phyloP scores from a whole-genome alignment of 371 early-diverging fungal species.

The Mortierella sp. region DNA sequence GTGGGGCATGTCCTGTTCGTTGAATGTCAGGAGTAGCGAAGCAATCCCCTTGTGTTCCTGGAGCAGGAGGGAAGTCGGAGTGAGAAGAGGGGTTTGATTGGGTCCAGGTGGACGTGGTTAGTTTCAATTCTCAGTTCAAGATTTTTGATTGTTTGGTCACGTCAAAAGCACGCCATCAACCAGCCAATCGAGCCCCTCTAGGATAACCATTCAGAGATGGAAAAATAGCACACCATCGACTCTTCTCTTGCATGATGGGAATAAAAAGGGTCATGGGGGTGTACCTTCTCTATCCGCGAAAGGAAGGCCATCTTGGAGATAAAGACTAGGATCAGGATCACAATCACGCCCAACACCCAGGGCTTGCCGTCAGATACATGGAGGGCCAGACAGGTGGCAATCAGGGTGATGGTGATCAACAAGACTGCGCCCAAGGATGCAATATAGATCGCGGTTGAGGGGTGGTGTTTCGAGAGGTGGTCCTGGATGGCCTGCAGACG shows the following conservation, averaged over 20 bases:
- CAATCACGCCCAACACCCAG: slow-evolving; percentile 45
- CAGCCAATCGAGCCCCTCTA: not conserved
- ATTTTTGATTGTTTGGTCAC: not conserved
- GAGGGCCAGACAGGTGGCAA: slow-evolving; percentile 23
- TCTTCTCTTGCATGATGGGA: not conserved
- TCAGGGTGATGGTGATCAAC: slow-evolving; percentile 18
- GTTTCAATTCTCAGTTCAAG: not conserved
- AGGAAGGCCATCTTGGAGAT: slow-evolving; percentile 54
- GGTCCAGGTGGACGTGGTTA: not conserved
- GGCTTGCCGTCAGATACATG: slow-evolving; percentile 42
- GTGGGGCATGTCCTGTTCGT: slow-evolving; percentile 46
- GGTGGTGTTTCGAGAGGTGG: slow-evolving; percentile 23
- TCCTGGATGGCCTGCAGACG: slow-evolving; percentile 31
- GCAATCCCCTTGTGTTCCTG: slow-evolving; percentile 39
- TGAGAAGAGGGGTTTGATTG: not conserved
- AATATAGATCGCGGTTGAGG: slow-evolving; percentile 30
- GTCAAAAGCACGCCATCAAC: not conserved
- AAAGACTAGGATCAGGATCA: slow-evolving; percentile 33
- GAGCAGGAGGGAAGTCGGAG: not conserved
- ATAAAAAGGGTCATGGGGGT: too few relatives aligned
- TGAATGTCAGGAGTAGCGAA: slow-evolving; percentile 24
- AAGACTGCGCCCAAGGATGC: slow-evolving; percentile 24
- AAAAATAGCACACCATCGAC: not conserved
- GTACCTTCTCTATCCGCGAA: slow-evolving; percentile 49
- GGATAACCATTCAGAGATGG: not conserved